A percentile compares a stretch with the other conserved stretches of the same genome.
Evolutionary conservation across 2,329 filamentous ascomycete genomes (phyloP).

Genomic region (Alternaria dauci): DNA sequence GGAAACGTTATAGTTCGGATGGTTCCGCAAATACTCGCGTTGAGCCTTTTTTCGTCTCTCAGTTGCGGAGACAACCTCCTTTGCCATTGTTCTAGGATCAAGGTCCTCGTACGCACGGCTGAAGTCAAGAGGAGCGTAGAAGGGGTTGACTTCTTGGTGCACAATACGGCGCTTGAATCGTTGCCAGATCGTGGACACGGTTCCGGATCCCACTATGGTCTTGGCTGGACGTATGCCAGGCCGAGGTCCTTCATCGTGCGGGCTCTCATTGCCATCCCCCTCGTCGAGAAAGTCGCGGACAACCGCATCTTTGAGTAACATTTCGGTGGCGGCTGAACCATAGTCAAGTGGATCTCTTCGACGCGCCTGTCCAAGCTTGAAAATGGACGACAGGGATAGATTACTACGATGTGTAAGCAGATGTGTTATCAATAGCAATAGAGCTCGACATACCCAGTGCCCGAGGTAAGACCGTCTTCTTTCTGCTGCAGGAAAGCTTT

Average conservation of each 20-base stretch:
- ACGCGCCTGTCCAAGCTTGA: conserved; percentile 68
- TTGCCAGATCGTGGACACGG: conserved; percentile 69
- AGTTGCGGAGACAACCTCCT: conserved; percentile 84
- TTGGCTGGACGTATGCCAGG: conserved; percentile 50
- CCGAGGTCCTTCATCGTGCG: conserved; percentile 41
- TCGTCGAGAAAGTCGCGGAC: conserved; percentile 95
- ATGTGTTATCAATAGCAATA: background rate
- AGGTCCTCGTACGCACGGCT: conserved; percentile 76
- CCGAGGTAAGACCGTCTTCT: conserved; percentile 74
- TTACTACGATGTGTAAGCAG: conserved; percentile 58
- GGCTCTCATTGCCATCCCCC: conserved; percentile 52
- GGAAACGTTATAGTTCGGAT: conserved; percentile 92
- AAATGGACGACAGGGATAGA: conserved; percentile 72
- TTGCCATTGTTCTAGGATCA: conserved; percentile 87
- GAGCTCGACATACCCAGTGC: conserved; percentile 58
- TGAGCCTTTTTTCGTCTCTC: conserved; percentile 86
- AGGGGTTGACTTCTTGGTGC: conserved; percentile 86
- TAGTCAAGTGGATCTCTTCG: conserved; percentile 88
- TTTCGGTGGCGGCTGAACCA: conserved; percentile 89
- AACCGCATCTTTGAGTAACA: conserved; percentile 95
- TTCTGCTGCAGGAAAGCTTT: conserved; percentile 93
- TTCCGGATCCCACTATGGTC: conserved; percentile 63
- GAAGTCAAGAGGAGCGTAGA: conserved; percentile 83
- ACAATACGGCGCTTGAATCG: conserved; percentile 65
- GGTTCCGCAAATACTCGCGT: conserved; percentile 83